These are phyloP conservation scores for Fusarium sp. DNA, from an alignment of 2,329 filamentous ascomycete species.

Conservation along the genomic window DNA sequence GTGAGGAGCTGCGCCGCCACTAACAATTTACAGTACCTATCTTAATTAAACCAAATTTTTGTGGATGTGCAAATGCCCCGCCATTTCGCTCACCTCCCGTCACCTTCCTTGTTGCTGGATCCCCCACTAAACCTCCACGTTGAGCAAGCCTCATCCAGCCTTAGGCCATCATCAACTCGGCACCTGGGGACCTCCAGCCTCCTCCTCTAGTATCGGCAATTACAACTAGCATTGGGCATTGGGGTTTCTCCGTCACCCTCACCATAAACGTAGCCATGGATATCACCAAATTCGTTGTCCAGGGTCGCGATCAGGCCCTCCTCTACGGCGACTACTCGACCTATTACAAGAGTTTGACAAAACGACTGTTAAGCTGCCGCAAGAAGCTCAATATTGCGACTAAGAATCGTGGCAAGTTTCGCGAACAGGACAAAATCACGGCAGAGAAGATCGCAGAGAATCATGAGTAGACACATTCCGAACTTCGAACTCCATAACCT, in stretches of 20 bases:
- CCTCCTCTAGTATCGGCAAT: not conserved
- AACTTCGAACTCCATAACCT: conserved; percentile 16
- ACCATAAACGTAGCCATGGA: conserved; percentile 72
- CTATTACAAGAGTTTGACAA: conserved; percentile 84
- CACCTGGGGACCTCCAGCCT: not conserved
- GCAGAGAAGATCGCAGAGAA: conserved; percentile 80
- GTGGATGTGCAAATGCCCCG: conserved; percentile 45
- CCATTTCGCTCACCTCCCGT: conserved; percentile 33
- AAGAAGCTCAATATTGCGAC: conserved; percentile 88
- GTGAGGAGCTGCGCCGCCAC: conserved; percentile 21
- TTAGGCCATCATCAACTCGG: conserved; percentile 13
- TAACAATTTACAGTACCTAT: conserved; percentile 33
- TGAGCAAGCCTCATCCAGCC: conserved; percentile 41
- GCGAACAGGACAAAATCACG: conserved; percentile 76
- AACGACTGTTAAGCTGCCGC: conserved; percentile 84
- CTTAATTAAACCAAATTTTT: conserved; percentile 29
- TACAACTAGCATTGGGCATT: not conserved
- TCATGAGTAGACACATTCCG: conserved; percentile 72
- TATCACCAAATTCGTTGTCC: conserved; percentile 86
- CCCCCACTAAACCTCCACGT: conserved; percentile 50
- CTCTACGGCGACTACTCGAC: conserved; percentile 89
- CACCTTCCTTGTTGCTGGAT: conserved; percentile 26
- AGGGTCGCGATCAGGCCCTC: conserved; percentile 84
- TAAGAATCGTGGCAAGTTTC: conserved; percentile 88
- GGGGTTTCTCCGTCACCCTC: not conserved